Evolutionary conservation across 1,284 basidiomycete genomes (phyloP).

Genomic region (Leccinum fuscescens): DNA sequence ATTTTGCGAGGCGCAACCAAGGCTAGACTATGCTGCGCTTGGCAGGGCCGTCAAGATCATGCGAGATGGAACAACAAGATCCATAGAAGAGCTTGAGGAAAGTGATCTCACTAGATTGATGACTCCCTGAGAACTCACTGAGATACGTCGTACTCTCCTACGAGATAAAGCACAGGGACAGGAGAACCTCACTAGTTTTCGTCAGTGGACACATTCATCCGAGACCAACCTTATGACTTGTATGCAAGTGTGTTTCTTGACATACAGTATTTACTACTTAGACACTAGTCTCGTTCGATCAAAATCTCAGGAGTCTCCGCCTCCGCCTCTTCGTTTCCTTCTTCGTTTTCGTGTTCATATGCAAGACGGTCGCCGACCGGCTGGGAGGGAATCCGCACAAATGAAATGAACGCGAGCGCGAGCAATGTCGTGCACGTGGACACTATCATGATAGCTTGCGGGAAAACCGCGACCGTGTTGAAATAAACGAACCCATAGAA

Average conservation of each 20-base stretch:
- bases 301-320: constrained; percentile 1
- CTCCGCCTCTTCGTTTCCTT: not conserved
- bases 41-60: constrained; percentile 71
- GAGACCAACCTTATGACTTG: constrained; percentile 74
- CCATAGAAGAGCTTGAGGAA: constrained; percentile 80
- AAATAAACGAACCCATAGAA: constrained; percentile 49
- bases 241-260: constrained; percentile 84
- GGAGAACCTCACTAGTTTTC: constrained; percentile 78
- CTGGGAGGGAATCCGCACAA: constrained; percentile 34
- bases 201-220: constrained; percentile 82
- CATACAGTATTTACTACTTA: constrained; percentile 23
- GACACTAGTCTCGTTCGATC: not conserved
- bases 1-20: constrained; percentile 69
- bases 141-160: constrained; percentile 86
- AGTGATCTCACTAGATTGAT: constrained; percentile 39
- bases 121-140: constrained; percentile 83
- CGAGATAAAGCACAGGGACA: constrained; percentile 79
- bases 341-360: constrained; percentile 3
- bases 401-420: constrained; percentile 35
- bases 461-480: constrained; percentile 46
- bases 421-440: constrained; percentile 27
- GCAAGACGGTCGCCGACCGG: not conserved
- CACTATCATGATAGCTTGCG: constrained; percentile 44
- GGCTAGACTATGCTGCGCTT: constrained; percentile 62
- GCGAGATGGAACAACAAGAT: constrained; percentile 65